Evolutionary conservation across 768 basidiomycete species (phyloP), one percentile per base, ranked within the genome.

Genomic region (Jaapia argillacea): DNA sequence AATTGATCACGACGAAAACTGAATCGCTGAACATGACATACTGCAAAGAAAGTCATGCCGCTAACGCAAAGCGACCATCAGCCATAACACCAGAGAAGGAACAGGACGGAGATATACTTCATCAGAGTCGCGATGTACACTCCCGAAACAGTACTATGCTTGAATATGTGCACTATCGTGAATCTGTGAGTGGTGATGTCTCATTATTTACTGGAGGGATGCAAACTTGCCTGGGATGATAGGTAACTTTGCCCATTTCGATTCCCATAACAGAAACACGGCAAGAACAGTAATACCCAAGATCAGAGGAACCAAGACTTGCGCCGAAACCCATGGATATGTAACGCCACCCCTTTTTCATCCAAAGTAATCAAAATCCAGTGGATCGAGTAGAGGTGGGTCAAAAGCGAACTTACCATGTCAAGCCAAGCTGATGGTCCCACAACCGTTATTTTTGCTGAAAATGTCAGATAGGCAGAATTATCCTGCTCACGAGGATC

Each of bases 131-230:
- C 54, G 4, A 53, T 43, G 49, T 63, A 62, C 7, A 59, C 56
- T 1, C 61, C 62, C 7, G 51, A 36, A 7, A 66, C 64, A 2
- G 64, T 67, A 6, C 40, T 42, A 42, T 55, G 54, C 21, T 46
- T 52, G 58, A 68, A 66, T 22, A 68, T 63, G 26, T 54, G 48
- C 37, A 68, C 54, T 53, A 23, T 45, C 13, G 23, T n/a, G 36
- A 14, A 24, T 40, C 22, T 14, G 4, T 24, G n/a, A 28, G 16
- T n/a, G 6, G 24, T 7, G 16, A 33, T 33, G 10, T 16, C 10
- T 20, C 5, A 24, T 36, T 10, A 40, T 18, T 10, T 6, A 4
- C 3, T 25, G n/a, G n/a, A n/a, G n/a, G n/a, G 6, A 24, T 20
- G n/a, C 21, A 43, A 4, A 4, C 44, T 3, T 4, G 45, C 48